Evolutionary conservation across 1,139 yeast genomes (phyloP).

Genomic region (Yamadazyma membranifaciens): DNA sequence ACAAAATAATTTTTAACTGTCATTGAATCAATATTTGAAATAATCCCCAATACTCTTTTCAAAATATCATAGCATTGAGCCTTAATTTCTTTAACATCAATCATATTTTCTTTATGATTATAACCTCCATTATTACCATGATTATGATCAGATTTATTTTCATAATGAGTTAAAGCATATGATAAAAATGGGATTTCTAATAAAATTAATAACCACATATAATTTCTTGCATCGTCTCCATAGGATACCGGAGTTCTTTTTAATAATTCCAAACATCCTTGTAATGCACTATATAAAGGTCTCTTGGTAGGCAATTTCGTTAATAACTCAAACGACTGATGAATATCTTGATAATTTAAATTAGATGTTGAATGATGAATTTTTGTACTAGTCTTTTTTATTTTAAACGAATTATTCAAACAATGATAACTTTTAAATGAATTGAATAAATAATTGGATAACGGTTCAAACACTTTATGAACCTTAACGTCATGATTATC

Average conservation of each 20-base stretch:
- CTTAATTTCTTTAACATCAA: constrained; percentile 52
- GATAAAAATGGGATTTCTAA: constrained; percentile 61
- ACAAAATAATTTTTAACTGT: constrained; percentile 45
- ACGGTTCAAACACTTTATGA: constrained; percentile 50
- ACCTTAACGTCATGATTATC: constrained; percentile 12
- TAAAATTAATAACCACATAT: constrained; percentile 59
- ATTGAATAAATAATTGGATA: constrained; percentile 41
- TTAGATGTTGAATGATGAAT: constrained; percentile 42
- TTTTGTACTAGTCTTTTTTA: constrained; percentile 21
- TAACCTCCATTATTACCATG: no score
- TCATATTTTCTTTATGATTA: constrained; percentile 19
- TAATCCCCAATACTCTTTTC: constrained; percentile 63
- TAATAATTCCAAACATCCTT: constrained; percentile 47
- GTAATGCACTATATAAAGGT: constrained; percentile 54
- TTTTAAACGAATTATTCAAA: constrained; percentile 51
- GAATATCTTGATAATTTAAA: constrained; percentile 45
- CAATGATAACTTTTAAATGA: constrained; percentile 41
- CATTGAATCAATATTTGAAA: constrained; percentile 49
- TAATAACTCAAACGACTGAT: constrained; percentile 40
- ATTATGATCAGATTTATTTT: constrained; percentile 8
- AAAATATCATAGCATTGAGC: constrained; percentile 60
- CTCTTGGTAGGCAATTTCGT: constrained; percentile 54
- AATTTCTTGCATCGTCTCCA: constrained; percentile 35
- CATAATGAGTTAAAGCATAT: constrained; percentile 38
- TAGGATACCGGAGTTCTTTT: constrained; percentile 37